phyloP scores from a whole-genome alignment of 768 basidiomycete species.

The Lactarius psammicola region DNA sequence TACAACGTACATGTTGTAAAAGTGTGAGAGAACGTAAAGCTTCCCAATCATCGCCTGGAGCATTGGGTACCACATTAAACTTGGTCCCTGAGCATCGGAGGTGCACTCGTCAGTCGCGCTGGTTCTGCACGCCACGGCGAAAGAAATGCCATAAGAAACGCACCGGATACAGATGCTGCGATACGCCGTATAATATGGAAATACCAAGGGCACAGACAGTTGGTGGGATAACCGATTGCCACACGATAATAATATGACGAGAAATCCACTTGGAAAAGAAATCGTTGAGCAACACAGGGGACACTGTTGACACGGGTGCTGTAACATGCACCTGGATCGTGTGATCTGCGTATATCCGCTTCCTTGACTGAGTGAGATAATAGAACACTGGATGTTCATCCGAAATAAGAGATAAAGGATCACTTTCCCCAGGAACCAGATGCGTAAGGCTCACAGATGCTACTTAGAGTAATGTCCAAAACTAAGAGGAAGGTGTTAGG shows the following conservation, averaged over 20 bases:
- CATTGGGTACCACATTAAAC: constrained; percentile 3
- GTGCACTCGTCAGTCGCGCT: not conserved
- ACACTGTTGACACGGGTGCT: no score
- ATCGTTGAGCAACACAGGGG: not conserved
- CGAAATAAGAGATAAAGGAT: not conserved
- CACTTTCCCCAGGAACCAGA: not conserved
- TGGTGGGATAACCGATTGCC: constrained; percentile 16
- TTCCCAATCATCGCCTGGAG: constrained; percentile 10
- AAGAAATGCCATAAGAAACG: not conserved
- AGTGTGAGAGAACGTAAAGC: constrained; percentile 12
- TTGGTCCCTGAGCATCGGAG: not conserved
- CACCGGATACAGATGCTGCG: not conserved
- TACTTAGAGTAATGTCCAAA: constrained; percentile 9
- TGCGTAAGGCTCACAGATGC: not conserved
- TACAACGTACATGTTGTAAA: constrained; percentile 10
- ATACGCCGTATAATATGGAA: not conserved
- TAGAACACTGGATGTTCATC: constrained; percentile 1
- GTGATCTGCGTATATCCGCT: not conserved
- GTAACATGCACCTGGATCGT: not conserved
- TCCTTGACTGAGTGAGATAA: constrained; percentile 7
- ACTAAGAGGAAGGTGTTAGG: not conserved
- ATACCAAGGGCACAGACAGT: not conserved
- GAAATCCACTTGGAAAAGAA: not conserved
- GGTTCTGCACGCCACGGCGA: not conserved
- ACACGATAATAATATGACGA: not conserved